Percentiles rank a stretch among this genome's conserved stretches.
Evolutionary conservation across 139 green algal species (phyloP).

Genomic region (Microglena sp.): DNA sequence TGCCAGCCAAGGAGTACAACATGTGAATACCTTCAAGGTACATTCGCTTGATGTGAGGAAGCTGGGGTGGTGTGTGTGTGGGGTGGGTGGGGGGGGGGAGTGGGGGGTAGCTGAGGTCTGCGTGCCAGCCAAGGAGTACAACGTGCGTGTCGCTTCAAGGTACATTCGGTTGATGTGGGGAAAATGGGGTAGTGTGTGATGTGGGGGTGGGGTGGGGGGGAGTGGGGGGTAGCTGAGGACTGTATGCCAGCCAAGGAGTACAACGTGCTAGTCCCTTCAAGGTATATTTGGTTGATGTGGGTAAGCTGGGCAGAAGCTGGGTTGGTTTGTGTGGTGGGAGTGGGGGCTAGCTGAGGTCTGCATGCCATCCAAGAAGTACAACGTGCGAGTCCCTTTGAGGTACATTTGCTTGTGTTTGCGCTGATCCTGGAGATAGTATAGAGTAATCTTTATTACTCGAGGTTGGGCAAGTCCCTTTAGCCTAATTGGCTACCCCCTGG

Average conservation of each 20-base stretch:
- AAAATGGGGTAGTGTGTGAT: background rate
- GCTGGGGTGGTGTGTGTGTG: background rate
- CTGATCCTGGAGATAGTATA: no score
- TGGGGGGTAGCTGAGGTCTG: conserved; percentile 77
- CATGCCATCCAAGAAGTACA: conserved; percentile 87
- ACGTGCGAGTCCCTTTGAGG: conserved; percentile 84
- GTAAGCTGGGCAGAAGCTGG: background rate
- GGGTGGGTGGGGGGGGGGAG: background rate
- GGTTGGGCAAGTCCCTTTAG: no score
- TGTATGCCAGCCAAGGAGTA: conserved; percentile 91
- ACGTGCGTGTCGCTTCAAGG: conserved; percentile 84
- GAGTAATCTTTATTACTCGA: no score
- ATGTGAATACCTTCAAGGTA: background rate
- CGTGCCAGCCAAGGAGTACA: conserved; percentile 88
- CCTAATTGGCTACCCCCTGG: no score
- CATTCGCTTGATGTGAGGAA: background rate
- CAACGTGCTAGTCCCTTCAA: conserved; percentile 90
- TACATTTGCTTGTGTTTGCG: background rate
- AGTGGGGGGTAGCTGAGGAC: conserved; percentile 59
- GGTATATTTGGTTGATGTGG: background rate
- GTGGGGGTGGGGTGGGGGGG: background rate
- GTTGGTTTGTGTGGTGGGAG: background rate
- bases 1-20: background rate
- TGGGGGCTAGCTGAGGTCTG: conserved; percentile 77
- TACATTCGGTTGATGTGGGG: background rate